These are phyloP conservation scores for Ustilago shanxiensis DNA, from an alignment of 1,284 basidiomycete species.

Conservation along the genomic window DNA sequence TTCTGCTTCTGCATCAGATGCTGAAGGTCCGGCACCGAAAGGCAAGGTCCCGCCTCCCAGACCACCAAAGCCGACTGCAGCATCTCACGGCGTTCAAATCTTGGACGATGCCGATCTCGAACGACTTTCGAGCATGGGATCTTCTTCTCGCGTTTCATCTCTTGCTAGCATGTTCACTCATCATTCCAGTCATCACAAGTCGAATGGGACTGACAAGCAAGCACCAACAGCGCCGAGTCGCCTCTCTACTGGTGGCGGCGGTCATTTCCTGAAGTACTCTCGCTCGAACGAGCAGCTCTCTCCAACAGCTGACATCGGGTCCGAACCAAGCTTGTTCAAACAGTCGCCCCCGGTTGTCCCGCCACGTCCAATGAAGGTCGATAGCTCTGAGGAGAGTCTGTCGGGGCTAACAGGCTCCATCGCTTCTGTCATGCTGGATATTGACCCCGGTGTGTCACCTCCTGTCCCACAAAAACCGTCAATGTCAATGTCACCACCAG, in stretches of 20 bases:
- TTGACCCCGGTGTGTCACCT: slow-evolving; percentile 15
- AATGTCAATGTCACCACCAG: slow-evolving; percentile 12
- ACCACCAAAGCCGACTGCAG: slow-evolving; percentile 36
- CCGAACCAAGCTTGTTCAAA: slow-evolving; percentile 28
- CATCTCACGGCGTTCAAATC: slow-evolving; percentile 37
- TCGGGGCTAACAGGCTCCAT: slow-evolving; percentile 22
- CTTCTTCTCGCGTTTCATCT: slow-evolving; percentile 33
- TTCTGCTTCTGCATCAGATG: slow-evolving; percentile 40
- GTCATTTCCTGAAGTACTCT: slow-evolving; percentile 47
- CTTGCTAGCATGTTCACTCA: slow-evolving; percentile 38
- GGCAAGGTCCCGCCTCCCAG: slow-evolving; percentile 30
- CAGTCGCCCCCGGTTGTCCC: slow-evolving; percentile 31
- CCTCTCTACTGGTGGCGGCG: slow-evolving; percentile 14
- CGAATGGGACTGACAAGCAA: not conserved
- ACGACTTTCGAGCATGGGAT: slow-evolving; percentile 23
- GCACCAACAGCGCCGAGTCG: slow-evolving; percentile 17
- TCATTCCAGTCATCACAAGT: slow-evolving; percentile 12
- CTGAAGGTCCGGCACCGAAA: slow-evolving; percentile 26
- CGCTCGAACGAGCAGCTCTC: slow-evolving; percentile 51
- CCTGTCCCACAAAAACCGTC: slow-evolving; percentile 4
- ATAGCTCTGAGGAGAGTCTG: slow-evolving; percentile 35
- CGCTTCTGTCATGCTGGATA: slow-evolving; percentile 27
- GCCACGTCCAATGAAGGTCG: slow-evolving; percentile 39
- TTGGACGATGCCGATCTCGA: slow-evolving; percentile 47
- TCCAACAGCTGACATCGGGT: slow-evolving; percentile 10